Conservation (phyloP, 2,329 filamentous ascomycete genomes). For the Botryosphaeria dothidea region DNA sequence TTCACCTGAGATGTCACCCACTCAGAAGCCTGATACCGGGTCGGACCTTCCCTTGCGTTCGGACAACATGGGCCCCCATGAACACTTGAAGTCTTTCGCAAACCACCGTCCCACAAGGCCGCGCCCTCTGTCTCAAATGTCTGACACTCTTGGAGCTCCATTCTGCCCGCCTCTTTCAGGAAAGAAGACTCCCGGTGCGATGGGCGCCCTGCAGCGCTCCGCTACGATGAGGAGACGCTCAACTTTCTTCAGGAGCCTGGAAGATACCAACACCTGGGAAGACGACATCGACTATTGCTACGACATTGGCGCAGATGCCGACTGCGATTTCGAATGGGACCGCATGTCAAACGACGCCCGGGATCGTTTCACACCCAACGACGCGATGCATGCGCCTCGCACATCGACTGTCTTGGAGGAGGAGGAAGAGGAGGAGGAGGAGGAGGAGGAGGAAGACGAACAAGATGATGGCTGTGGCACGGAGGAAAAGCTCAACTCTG, state of each 20-base stretch:
- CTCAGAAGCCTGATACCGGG: slow-evolving; percentile 4
- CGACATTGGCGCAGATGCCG: slow-evolving; percentile 60
- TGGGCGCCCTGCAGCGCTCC: slow-evolving; percentile 5
- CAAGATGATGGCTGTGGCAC: neutral
- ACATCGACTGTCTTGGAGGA: slow-evolving; percentile 16
- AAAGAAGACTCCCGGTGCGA: slow-evolving; percentile 12
- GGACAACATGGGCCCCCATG: slow-evolving; percentile 13
- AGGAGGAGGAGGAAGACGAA: slow-evolving; percentile 7
- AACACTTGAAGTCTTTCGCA: slow-evolving; percentile 18
- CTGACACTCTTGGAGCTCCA: slow-evolving; percentile 48
- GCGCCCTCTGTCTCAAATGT: slow-evolving; percentile 41
- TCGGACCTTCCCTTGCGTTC: slow-evolving; percentile 15
- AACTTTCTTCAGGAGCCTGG: slow-evolving; percentile 16
- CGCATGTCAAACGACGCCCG: slow-evolving; percentile 31
- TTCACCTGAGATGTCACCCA: slow-evolving; percentile 20
- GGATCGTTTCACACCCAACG: slow-evolving; percentile 30
- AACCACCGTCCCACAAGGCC: slow-evolving; percentile 6
- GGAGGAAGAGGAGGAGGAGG: slow-evolving; percentile 1
- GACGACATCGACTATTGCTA: slow-evolving; percentile 65
- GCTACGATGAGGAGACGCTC: slow-evolving; percentile 15
- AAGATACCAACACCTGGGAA: slow-evolving; percentile 52
- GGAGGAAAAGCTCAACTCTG: slow-evolving; percentile 6
- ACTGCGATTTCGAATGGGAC: slow-evolving; percentile 62
- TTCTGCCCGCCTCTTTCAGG: slow-evolving; percentile 30
- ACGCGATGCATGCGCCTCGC: neutral